These are phyloP conservation scores for Candida montana DNA, from an alignment of 805 yeast species.

Conservation along the genomic window DNA sequence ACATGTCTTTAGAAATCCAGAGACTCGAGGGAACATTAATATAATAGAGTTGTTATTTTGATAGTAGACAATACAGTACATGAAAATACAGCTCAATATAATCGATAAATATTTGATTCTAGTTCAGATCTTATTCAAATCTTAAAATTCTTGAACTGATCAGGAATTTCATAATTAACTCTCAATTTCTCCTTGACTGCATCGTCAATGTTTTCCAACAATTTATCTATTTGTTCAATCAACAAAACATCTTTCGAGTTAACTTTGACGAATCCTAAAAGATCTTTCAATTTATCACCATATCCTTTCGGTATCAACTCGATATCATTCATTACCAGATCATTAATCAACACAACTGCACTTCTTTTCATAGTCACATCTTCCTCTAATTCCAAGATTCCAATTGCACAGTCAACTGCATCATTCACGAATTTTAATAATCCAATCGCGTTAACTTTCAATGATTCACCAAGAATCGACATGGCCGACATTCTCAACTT, in stretches of 20 bases:
- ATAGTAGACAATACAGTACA: too few species aligned
- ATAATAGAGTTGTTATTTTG: too few species aligned
- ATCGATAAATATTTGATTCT: too few species aligned
- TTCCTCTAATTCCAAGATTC: slow-evolving; percentile 62
- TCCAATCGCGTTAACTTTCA: slow-evolving; percentile 54
- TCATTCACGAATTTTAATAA: slow-evolving; percentile 43
- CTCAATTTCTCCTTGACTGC: slow-evolving; percentile 12
- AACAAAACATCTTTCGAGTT: slow-evolving; percentile 55
- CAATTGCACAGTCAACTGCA: slow-evolving; percentile 70
- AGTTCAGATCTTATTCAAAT: neutral
- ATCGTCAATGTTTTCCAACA: slow-evolving; percentile 27
- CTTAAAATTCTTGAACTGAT: slow-evolving; percentile 2
- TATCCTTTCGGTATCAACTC: slow-evolving; percentile 46
- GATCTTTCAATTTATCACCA: slow-evolving; percentile 35
- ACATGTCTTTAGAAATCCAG: too few species aligned
- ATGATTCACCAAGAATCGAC: slow-evolving; percentile 73
- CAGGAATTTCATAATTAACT: neutral
- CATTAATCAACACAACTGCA: slow-evolving; percentile 64
- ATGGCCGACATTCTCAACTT: slow-evolving; percentile 79
- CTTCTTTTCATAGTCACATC: slow-evolving; percentile 58
- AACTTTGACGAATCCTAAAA: slow-evolving; percentile 39
- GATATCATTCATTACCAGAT: slow-evolving; percentile 47
- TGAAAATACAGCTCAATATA: too few species aligned
- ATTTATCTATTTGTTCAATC: slow-evolving; percentile 48
- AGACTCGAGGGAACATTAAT: too few species aligned